These are phyloP conservation scores for Boeremia lycopersici DNA, from an alignment of 2,329 filamentous ascomycete genomes.

Conservation along the genomic window DNA sequence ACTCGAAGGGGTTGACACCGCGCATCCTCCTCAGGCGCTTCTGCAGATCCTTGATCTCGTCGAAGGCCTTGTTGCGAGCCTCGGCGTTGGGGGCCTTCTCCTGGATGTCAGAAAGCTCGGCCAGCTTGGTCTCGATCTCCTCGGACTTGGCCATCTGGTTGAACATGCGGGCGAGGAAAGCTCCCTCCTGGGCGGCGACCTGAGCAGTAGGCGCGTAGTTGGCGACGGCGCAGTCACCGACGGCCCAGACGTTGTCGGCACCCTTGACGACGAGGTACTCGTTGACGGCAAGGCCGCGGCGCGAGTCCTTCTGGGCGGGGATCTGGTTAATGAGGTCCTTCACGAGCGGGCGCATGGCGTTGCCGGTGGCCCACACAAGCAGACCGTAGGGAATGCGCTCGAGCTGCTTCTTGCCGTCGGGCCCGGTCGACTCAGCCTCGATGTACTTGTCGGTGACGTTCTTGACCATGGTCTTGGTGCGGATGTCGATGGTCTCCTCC, in stretches of 20 bases:
- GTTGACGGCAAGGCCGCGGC: slow-evolving; percentile 93
- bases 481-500: slow-evolving; percentile 96
- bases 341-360: slow-evolving; percentile 86
- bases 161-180: slow-evolving; percentile 92
- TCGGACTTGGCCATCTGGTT: slow-evolving; percentile 99
- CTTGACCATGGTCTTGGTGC: slow-evolving; percentile 99
- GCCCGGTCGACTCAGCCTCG: slow-evolving; percentile 81
- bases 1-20: slow-evolving; percentile 96
- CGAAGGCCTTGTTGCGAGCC: slow-evolving; percentile 63
- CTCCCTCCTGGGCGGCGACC: slow-evolving; percentile 93
- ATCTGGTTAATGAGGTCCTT: slow-evolving; percentile 91
- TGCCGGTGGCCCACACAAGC: slow-evolving; percentile 97
- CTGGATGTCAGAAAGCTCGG: slow-evolving; percentile 65
- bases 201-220: slow-evolving; percentile 98
- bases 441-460: slow-evolving; percentile 91
- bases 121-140: slow-evolving; percentile 76
- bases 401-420: slow-evolving; percentile 82
- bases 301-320: slow-evolving; percentile 91
- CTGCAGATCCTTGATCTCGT: slow-evolving; percentile 85
- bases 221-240: slow-evolving; percentile 95
- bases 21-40: slow-evolving; percentile 87
- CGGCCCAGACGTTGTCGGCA: slow-evolving; percentile 95
- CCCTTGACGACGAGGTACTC: slow-evolving; percentile 99
- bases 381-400: slow-evolving; percentile 91
- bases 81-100: slow-evolving; percentile 71